phyloP scores from a whole-genome alignment of 2,329 filamentous ascomycete genomes.

The Exophiala viscosa region DNA sequence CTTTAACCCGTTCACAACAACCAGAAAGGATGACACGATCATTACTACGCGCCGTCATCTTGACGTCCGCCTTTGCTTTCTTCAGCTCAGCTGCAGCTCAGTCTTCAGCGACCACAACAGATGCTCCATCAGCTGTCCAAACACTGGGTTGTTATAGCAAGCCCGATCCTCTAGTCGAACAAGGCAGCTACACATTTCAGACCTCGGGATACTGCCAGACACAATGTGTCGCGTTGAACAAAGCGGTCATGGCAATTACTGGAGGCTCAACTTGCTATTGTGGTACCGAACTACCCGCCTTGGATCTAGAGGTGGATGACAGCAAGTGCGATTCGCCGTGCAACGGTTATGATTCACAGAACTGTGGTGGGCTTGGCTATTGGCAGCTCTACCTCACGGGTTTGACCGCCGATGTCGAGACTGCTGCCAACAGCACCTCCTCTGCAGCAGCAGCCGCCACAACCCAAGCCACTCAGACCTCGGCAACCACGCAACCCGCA shows the following conservation, averaged over 20 bases:
- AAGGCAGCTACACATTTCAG: constrained; percentile 51
- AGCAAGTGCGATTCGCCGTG: constrained; percentile 63
- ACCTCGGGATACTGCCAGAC: constrained; percentile 54
- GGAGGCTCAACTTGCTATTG: constrained; percentile 67
- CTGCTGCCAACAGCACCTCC: constrained; percentile 32
- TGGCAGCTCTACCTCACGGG: constrained; percentile 54
- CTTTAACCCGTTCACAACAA: neutral
- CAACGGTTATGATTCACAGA: constrained; percentile 57
- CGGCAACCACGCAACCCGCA: constrained; percentile 14
- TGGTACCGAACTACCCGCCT: constrained; percentile 64
- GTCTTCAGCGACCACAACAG: constrained; percentile 7
- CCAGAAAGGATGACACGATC: constrained; percentile 21
- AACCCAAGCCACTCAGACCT: constrained; percentile 29
- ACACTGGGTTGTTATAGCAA: constrained; percentile 44
- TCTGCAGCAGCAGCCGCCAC: constrained; percentile 50
- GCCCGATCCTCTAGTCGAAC: constrained; percentile 45
- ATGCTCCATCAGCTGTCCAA: constrained; percentile 16
- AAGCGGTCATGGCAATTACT: constrained; percentile 60
- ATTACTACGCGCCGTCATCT: constrained; percentile 13
- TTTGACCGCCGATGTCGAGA: constrained; percentile 38
- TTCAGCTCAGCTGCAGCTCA: constrained; percentile 20
- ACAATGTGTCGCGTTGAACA: constrained; percentile 48
- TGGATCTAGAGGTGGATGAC: constrained; percentile 53
- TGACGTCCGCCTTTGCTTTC: constrained; percentile 16
- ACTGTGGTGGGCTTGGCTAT: constrained; percentile 62